Percentiles rank a stretch among this genome's conserved stretches.
Evolutionary conservation across 371 early-diverging fungal genomes (phyloP).

Genomic region (Syncephalastrum sp.): DNA sequence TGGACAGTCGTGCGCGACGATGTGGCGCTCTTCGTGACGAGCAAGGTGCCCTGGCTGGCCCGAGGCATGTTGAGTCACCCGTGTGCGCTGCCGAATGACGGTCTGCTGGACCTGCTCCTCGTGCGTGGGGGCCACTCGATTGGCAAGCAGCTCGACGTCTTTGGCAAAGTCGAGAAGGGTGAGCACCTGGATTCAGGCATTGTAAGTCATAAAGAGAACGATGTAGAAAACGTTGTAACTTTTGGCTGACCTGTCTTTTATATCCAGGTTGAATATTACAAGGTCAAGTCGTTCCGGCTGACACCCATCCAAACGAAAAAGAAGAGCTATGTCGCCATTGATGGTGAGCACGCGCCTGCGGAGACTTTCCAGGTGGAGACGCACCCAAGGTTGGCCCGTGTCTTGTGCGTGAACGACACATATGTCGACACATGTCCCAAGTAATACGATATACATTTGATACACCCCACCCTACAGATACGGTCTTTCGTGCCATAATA

Average conservation of each 20-base stretch:
- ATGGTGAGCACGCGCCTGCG: slow-evolving; percentile 61
- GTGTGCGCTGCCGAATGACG: slow-evolving; percentile 59
- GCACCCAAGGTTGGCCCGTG: slow-evolving; percentile 50
- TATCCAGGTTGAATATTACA: slow-evolving; percentile 52
- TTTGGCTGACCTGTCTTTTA: too few species aligned
- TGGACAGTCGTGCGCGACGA: slow-evolving; percentile 55
- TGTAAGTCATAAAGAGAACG: slow-evolving; percentile 25
- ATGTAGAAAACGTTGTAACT: too few species aligned
- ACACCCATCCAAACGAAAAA: slow-evolving; percentile 43
- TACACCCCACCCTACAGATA: too few species aligned
- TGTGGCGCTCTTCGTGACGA: slow-evolving; percentile 46
- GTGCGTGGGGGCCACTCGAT: slow-evolving; percentile 38
- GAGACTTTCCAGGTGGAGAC: slow-evolving; percentile 64
- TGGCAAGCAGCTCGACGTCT: slow-evolving; percentile 31
- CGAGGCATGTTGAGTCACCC: slow-evolving; percentile 57
- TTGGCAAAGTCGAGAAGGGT: slow-evolving; percentile 54
- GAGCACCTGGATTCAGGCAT: slow-evolving; percentile 48
- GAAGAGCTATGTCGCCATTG: slow-evolving; percentile 55
- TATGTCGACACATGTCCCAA: slow-evolving; percentile 16
- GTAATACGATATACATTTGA: too few species aligned
- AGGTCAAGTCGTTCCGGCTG: slow-evolving; percentile 59
- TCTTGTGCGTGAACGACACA: slow-evolving; percentile 41
- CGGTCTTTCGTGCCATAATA: too few species aligned
- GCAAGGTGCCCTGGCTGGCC: slow-evolving; percentile 56
- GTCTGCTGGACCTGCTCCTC: slow-evolving; percentile 53